Percentiles rank a stretch among this genome's conserved stretches.
These are phyloP conservation scores for Mortierella sp. DNA, from an alignment of 371 early-diverging fungal species.

Conservation along the genomic window DNA sequence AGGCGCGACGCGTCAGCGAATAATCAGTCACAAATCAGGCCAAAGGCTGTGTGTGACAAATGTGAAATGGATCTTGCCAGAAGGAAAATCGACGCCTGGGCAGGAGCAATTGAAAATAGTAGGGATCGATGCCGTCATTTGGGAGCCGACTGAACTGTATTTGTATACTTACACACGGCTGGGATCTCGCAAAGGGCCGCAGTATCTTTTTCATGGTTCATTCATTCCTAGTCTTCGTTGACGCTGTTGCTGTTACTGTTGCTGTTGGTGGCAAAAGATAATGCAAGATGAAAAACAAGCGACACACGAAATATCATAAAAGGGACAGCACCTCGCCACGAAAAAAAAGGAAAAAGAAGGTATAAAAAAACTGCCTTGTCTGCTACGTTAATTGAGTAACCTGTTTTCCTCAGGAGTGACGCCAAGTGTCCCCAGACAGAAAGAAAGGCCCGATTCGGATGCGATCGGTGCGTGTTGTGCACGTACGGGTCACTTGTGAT, in stretches of 20 bases:
- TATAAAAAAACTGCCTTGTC: not conserved
- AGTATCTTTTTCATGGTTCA: not conserved
- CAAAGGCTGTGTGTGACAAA: not conserved
- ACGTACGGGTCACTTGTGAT: not conserved
- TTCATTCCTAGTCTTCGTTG: not conserved
- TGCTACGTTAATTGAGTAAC: not conserved
- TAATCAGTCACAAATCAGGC: not conserved
- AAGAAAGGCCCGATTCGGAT: not conserved
- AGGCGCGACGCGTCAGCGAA: conserved; percentile 11
- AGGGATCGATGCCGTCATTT: not conserved
- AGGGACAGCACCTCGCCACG: not conserved
- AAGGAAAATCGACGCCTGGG: not conserved
- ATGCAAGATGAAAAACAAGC: not conserved
- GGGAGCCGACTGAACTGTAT: conserved; percentile 8
- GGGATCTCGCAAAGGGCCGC: not conserved
- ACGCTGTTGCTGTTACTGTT: not conserved
- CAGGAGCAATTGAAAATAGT: not conserved
- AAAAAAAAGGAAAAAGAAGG: not conserved
- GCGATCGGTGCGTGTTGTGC: not conserved
- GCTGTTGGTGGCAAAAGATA: not conserved
- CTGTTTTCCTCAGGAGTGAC: not conserved
- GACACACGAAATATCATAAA: not conserved
- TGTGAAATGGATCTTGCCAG: not conserved
- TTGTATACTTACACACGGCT: not conserved
- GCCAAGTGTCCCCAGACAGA: not conserved